Base-by-base conservation (phyloP, 2,329 filamentous ascomycete genomes). In the Nigrograna mackinnonii region DNA sequence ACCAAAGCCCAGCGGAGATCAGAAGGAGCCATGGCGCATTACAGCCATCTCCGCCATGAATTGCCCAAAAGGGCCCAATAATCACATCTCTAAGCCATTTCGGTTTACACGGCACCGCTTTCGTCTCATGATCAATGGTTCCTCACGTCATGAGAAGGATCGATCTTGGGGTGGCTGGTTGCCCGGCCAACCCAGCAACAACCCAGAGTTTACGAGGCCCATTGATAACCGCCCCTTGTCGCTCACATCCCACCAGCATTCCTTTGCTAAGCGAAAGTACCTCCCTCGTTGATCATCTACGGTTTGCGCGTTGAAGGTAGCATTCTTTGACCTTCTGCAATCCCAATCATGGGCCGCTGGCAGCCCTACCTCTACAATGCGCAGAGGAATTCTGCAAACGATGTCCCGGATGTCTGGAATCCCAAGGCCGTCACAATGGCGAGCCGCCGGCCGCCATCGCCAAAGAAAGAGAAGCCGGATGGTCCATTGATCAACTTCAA, bases 401-500 rank as follows among this genome's bases (percentile, higher is more conserved):
- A 75, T 79, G 72, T 64, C 72, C 64, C 62, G 67, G 66, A 73
- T 59, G 60, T 72, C n/a, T 95, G 95, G 69, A 91, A 96, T 59
- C 91, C 92, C 36, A 95, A 91, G 68, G 87, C 88, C 46, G 80
- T 91, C 36, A 91, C 90, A 17, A 80, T 90, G 62, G 87, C 89
- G 49, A 92, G 87, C 70, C 88, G 82, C 75, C 74, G 83, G 60
- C 79, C 82, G 11, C 80, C 82, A 40, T 74, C 80, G 14, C 64
- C 68, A 30, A 75, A 71, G 19, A 84, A 79, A 59, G 77, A 81
- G 31, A 86, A 87, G 76, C 79, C 78, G 33, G 77, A 87, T 39
- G 91, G 90, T 0, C 91, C 90, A 11, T 72, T 95, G 50, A 72
- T 96, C 49, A 80, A 86, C 46, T 87, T 96, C 76, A n/a, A n/a